phyloP scores from a whole-genome alignment of 495 filamentous ascomycete species.

The Aspergillus carlsbadensis region DNA sequence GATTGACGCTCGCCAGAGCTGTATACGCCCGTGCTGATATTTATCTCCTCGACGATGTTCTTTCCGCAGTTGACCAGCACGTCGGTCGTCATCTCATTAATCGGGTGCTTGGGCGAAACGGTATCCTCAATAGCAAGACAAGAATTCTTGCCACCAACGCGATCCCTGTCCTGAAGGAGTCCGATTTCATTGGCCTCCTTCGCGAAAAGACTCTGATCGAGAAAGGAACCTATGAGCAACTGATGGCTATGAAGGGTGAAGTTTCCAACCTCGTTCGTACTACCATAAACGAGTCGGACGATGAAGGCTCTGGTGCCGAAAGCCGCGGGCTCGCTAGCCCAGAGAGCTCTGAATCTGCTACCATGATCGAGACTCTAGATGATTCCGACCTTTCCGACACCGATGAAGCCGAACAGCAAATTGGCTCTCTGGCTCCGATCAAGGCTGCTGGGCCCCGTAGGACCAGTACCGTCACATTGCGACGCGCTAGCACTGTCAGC shows the following conservation, averaged over 20 bases:
- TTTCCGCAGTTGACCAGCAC: constrained; percentile 97
- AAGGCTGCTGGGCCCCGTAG: constrained; percentile 55
- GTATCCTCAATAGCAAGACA: constrained; percentile 82
- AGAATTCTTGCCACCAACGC: constrained; percentile 95
- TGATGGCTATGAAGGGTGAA: constrained; percentile 91
- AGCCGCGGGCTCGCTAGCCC: constrained; percentile 47
- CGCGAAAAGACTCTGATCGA: constrained; percentile 83
- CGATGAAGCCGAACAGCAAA: constrained; percentile 69
- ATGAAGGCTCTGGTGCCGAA: constrained; percentile 56
- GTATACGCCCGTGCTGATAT: constrained; percentile 98
- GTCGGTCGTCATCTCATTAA: constrained; percentile 94
- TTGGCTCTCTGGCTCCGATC: constrained; percentile 72
- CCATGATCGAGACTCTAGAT: constrained; percentile 50
- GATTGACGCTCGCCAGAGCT: constrained; percentile 89
- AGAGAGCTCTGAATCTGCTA: constrained; percentile 52
- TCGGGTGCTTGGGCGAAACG: constrained; percentile 82
- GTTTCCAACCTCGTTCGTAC: constrained; percentile 84
- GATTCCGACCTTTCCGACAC: constrained; percentile 55
- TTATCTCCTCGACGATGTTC: constrained; percentile 89
- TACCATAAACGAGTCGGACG: constrained; percentile 63
- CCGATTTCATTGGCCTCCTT: constrained; percentile 80
- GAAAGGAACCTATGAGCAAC: constrained; percentile 82
- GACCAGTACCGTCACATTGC: constrained; percentile 70
- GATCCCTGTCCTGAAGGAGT: constrained; percentile 85
- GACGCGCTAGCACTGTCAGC: constrained; percentile 87